phyloP scores from a whole-genome alignment of 2,329 filamentous ascomycete genomes.

The Ophiosphaerella narmari region DNA sequence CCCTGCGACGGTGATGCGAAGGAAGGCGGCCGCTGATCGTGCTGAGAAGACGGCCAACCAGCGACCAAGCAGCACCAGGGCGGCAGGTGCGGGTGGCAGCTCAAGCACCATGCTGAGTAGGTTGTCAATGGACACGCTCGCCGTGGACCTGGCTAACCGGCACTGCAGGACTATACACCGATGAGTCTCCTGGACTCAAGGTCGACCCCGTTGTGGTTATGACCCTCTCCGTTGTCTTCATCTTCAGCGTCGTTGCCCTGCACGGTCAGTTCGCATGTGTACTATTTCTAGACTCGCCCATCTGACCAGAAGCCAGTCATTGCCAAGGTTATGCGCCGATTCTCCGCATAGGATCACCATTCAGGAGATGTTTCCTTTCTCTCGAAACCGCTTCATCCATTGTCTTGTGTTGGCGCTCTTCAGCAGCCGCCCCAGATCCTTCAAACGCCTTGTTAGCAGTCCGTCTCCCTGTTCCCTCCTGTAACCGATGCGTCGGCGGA shows the following conservation, averaged over 20 bases:
- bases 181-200: slow-evolving; percentile 95
- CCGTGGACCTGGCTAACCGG: slow-evolving; percentile 18
- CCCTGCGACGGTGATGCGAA: slow-evolving; percentile 91
- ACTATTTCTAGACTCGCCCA: neutral
- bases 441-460: slow-evolving; percentile 5
- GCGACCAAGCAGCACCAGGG: slow-evolving; percentile 86
- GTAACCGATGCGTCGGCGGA: neutral
- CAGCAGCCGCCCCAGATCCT: slow-evolving; percentile 18
- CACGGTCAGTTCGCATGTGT: slow-evolving; percentile 73
- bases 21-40: slow-evolving; percentile 93
- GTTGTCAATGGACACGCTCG: slow-evolving; percentile 44
- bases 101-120: slow-evolving; percentile 98
- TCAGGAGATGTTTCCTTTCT: slow-evolving; percentile 4
- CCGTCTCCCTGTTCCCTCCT: slow-evolving; percentile 1
- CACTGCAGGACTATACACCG: slow-evolving; percentile 82
- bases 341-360: slow-evolving; percentile 59
- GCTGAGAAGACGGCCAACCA: slow-evolving; percentile 97
- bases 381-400: slow-evolving; percentile 8
- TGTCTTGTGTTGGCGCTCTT: slow-evolving; percentile 22
- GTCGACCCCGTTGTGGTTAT: slow-evolving; percentile 97
- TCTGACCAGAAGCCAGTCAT: slow-evolving; percentile 67
- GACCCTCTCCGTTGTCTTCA: slow-evolving; percentile 95
- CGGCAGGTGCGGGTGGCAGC: slow-evolving; percentile 92
- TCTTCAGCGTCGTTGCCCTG: slow-evolving; percentile 96
- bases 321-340: slow-evolving; percentile 90